Evolutionary conservation across 2,329 filamentous ascomycete genomes (phyloP).

Genomic region (Corinectria fuckeliana): DNA sequence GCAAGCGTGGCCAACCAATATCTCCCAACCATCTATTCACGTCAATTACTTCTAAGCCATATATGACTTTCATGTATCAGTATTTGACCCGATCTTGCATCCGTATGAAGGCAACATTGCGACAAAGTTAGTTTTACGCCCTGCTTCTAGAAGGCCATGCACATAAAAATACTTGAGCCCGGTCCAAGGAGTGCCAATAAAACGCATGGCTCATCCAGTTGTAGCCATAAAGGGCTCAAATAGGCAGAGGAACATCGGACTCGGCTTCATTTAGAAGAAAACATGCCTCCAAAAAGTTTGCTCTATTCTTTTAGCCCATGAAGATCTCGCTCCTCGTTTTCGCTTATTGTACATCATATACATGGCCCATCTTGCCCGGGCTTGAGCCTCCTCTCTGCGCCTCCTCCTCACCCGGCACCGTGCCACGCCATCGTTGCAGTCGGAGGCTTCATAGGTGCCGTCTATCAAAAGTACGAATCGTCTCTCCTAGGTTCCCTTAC

Average conservation of each 20-base stretch:
- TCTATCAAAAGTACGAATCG: conserved; percentile 4
- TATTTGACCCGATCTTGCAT: no score
- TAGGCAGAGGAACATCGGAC: background rate
- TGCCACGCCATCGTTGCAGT: background rate
- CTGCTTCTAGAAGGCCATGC: no score
- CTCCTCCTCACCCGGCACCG: background rate
- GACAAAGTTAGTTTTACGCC: no score
- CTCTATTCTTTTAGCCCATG: conserved; percentile 18
- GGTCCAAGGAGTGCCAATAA: no score
- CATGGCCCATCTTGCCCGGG: conserved; percentile 11
- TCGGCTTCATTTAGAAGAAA: background rate
- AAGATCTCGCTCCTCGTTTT: conserved; percentile 12
- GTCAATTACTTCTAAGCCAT: no score
- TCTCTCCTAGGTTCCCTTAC: conserved; percentile 40
- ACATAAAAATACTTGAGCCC: no score
- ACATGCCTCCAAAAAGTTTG: background rate
- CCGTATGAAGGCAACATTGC: no score
- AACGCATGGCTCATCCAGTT: no score
- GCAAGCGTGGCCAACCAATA: no score
- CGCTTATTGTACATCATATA: conserved; percentile 25
- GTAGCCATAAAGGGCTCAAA: no score
- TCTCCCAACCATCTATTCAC: no score
- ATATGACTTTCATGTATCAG: no score
- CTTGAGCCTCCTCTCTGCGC: conserved; percentile 1
- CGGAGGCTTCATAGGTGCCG: background rate